Conservation (phyloP, 176 grass and related monocot species). For the Tuctoria greenei region DNA sequence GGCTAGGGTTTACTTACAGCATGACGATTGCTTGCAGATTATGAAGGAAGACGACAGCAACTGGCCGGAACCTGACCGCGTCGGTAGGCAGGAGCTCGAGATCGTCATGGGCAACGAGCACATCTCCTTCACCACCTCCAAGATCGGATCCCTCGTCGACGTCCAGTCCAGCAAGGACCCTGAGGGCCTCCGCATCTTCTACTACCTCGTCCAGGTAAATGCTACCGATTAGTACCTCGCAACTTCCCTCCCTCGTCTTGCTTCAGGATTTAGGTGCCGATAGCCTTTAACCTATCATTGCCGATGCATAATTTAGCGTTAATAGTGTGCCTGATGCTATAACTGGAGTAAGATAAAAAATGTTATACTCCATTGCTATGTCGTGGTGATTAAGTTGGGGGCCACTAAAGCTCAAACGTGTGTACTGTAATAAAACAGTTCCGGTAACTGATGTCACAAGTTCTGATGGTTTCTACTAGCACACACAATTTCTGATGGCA, state of each 20-base stretch:
- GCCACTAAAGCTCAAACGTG: too few species aligned
- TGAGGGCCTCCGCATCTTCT: constrained; percentile 88
- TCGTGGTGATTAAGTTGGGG: too few species aligned
- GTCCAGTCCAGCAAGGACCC: constrained; percentile 89
- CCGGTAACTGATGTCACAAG: too few species aligned
- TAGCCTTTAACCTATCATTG: neutral
- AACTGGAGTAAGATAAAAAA: too few species aligned
- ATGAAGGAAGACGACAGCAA: constrained; percentile 97
- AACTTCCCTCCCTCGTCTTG: neutral
- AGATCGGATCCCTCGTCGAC: constrained; percentile 89
- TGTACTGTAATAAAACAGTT: too few species aligned
- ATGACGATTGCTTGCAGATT: constrained; percentile 46
- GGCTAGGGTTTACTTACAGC: neutral
- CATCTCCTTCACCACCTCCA: constrained; percentile 94
- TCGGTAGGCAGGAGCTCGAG: constrained; percentile 93
- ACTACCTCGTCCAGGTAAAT: constrained; percentile 92
- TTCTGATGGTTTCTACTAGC: too few species aligned
- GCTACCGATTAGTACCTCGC: neutral
- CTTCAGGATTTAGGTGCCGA: neutral
- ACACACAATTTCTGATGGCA: neutral
- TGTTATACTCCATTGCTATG: too few species aligned
- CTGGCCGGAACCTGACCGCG: constrained; percentile 88
- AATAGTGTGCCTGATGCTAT: neutral
- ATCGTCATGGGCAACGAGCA: constrained; percentile 98
- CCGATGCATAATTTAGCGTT: neutral